A percentile compares a stretch with the other conserved stretches of the same genome.
These are phyloP conservation scores for Caryopteris hybrid DNA, from an alignment of 305 asterid genomes.

Conservation along the genomic window DNA sequence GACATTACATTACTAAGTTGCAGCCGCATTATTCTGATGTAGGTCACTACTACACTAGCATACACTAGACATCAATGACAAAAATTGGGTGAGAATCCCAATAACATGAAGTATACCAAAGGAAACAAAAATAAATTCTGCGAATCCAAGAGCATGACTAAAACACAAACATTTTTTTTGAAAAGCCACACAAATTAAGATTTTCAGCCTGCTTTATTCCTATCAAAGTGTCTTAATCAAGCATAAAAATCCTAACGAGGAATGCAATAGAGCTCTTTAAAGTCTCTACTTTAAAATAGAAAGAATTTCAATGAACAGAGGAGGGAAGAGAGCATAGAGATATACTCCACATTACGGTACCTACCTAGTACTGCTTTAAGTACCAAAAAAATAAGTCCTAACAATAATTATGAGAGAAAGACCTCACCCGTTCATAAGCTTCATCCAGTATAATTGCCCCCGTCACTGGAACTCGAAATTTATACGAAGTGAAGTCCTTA, in stretches of 20 bases:
- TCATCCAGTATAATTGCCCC: slow-evolving; percentile 97
- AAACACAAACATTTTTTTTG: neutral
- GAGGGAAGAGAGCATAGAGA: neutral
- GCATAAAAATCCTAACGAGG: neutral
- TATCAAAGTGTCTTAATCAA: neutral
- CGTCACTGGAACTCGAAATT: slow-evolving; percentile 96
- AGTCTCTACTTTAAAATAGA: no score
- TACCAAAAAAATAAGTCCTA: neutral
- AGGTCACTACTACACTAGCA: neutral
- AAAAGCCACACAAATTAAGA: no score
- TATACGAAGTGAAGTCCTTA: slow-evolving; percentile 98
- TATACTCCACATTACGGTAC: no score
- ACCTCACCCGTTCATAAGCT: slow-evolving; percentile 84
- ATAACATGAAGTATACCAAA: neutral
- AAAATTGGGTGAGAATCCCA: no score
- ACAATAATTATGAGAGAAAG: slow-evolving; percentile 9
- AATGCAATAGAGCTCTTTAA: neutral
- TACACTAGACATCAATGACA: neutral
- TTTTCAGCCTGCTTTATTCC: neutral
- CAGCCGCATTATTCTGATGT: slow-evolving; percentile 1
- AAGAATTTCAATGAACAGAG: neutral
- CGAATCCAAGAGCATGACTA: neutral
- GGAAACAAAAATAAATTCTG: neutral
- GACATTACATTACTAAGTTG: no score
- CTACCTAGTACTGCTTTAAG: no score